Evolutionary conservation across 345 rosid genomes (phyloP), one percentile per base, ranked within the genome.

Genomic region (Pseudoturritis turrita): DNA sequence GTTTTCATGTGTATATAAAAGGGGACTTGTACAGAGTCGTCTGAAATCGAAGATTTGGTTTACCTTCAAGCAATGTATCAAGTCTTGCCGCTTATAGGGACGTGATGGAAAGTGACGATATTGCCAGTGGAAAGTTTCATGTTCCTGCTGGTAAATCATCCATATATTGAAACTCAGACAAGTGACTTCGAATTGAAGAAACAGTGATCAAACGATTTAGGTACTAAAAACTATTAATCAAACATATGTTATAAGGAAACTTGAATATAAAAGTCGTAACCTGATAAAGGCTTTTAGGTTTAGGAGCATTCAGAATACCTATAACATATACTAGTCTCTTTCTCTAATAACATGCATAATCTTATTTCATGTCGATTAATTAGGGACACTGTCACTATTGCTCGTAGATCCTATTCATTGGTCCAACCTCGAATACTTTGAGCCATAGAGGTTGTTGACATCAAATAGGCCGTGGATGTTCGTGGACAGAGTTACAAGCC

Each of bases 1-100:
- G 63, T 58, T 58, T 58, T 8, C 18, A 36, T 57, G 18, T 57
- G 5, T 55, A 33, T 57, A 21, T 35, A 57, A 35, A 57, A 17
- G 11, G 6, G 15, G 39, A 15, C 9, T 5, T 39, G 19, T 59
- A 13, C 7, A 21, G 6, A 56, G 18, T 59, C 18, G 19, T 58
- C 46, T 58, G 12, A 29, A 17, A 36, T 21, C 12, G 70, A 54
- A 6, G 77, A 81, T 51, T 62, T 81, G 12, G 31, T 33, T 15
- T 78, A 81, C 60, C 54, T 85, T 8, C 64, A 77, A 50, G 84
- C 88, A 10, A 68, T 84, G n/a, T 7, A 52, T 80, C 6, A 84
- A 84, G 71, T 19, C 47, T 82, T 9, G 65, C 72, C 4, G 78
- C 57, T 37, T 79, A 75, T 9, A 72, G 80, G 3, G 28, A 49